phyloP scores from a whole-genome alignment of 1,284 basidiomycete genomes.

The Wallemia hederae region DNA sequence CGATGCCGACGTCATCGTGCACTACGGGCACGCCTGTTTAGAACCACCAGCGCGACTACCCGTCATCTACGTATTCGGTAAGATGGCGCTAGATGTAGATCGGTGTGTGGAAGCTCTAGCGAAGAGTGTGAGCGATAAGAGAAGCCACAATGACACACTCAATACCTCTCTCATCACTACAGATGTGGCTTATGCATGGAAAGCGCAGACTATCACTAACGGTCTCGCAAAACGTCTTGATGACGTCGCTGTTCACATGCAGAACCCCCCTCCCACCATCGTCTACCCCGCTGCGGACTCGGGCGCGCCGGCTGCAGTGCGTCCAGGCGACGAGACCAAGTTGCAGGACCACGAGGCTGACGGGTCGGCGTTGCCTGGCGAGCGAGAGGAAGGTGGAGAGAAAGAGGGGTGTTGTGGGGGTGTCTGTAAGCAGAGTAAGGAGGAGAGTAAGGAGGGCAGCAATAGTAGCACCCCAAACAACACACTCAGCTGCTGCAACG shows the following conservation, averaged over 20 bases:
- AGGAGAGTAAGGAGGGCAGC: background rate
- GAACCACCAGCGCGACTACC: constrained; percentile 15
- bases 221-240: constrained; percentile 6
- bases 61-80: constrained; percentile 17
- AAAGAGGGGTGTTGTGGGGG: background rate
- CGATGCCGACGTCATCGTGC: constrained; percentile 18
- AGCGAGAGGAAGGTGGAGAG: background rate
- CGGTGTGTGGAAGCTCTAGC: constrained; percentile 3
- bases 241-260: background rate
- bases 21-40: constrained; percentile 20
- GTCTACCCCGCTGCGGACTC: constrained; percentile 1
- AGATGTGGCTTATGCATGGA: background rate
- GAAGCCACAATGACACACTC: too few species aligned
- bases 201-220: background rate
- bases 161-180: background rate
- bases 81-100: constrained; percentile 9
- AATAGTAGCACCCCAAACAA: too few species aligned
- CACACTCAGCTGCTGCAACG: too few species aligned
- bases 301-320: background rate
- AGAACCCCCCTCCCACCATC: background rate
- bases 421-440: background rate
- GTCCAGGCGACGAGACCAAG: background rate
- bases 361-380: background rate
- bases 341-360: background rate
- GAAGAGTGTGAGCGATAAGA: background rate